phyloP scores from a whole-genome alignment of 2,329 filamentous ascomycete genomes.

The Penicillium psychrosexuale region DNA sequence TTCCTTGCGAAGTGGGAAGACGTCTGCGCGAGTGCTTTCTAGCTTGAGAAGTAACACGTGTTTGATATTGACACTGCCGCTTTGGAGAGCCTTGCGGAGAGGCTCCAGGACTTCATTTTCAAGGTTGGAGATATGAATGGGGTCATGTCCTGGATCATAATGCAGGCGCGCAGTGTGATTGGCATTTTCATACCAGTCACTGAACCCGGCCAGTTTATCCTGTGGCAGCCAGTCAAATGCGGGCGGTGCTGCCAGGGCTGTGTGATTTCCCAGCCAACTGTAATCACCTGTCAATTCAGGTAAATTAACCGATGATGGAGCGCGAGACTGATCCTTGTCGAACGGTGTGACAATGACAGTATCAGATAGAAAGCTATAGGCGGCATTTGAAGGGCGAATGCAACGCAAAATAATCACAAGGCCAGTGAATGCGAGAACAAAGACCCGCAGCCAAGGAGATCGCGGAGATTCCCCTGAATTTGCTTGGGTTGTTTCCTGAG shows the following conservation, averaged over 20 bases:
- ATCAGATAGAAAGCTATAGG: slow-evolving; percentile 21
- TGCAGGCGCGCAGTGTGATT: slow-evolving; percentile 13
- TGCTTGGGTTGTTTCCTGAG: neutral
- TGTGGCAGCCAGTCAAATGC: slow-evolving; percentile 22
- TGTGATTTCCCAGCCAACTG: slow-evolving; percentile 23
- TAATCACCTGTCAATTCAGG: slow-evolving; percentile 17
- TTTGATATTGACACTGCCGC: slow-evolving; percentile 34
- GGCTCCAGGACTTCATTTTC: slow-evolving; percentile 31
- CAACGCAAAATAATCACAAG: slow-evolving; percentile 11
- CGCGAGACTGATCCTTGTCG: slow-evolving; percentile 11
- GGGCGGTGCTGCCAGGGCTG: slow-evolving; percentile 15
- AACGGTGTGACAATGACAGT: slow-evolving; percentile 23
- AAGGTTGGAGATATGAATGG: slow-evolving; percentile 43
- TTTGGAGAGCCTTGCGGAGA: slow-evolving; percentile 17
- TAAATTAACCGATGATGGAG: slow-evolving; percentile 12
- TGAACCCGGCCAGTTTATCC: slow-evolving; percentile 17
- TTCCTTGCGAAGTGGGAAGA: slow-evolving; percentile 44
- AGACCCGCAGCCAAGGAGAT: slow-evolving; percentile 3
- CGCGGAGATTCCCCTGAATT: neutral
- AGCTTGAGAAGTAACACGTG: slow-evolving; percentile 43
- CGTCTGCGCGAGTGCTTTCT: slow-evolving; percentile 45
- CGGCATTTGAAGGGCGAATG: slow-evolving; percentile 15
- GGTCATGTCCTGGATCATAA: slow-evolving; percentile 40
- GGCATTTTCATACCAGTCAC: slow-evolving; percentile 22
- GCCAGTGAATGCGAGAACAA: slow-evolving; percentile 1